These are phyloP conservation scores for Suillus subluteus DNA, from an alignment of 768 basidiomycete genomes.

Conservation along the genomic window DNA sequence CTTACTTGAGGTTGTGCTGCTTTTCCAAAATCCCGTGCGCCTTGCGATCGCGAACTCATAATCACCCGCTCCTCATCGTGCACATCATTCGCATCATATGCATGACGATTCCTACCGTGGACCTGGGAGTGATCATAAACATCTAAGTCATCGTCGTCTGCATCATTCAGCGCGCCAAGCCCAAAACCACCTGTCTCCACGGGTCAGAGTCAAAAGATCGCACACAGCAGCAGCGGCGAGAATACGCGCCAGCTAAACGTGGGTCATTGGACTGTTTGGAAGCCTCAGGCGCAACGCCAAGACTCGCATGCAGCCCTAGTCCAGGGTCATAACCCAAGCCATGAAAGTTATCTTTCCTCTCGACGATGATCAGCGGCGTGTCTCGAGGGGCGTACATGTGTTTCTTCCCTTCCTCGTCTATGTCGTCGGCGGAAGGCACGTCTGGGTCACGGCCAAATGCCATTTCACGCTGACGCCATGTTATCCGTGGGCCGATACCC, in stretches of 20 bases:
- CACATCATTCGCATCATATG: constrained; percentile 65
- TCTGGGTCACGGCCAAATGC: constrained; percentile 60
- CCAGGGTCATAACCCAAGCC: constrained; percentile 84
- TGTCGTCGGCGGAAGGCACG: constrained; percentile 46
- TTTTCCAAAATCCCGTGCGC: constrained; percentile 13
- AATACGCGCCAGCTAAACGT: constrained; percentile 55
- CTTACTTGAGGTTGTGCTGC: constrained; percentile 14
- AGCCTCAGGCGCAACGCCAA: constrained; percentile 42
- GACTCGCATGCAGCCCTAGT: constrained; percentile 59
- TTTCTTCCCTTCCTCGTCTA: constrained; percentile 82
- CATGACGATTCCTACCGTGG: constrained; percentile 50
- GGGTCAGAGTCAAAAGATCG: constrained; percentile 5
- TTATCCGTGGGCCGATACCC: constrained; percentile 90
- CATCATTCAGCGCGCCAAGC: constrained; percentile 88
- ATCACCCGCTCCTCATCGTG: constrained; percentile 64
- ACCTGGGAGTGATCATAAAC: constrained; percentile 62
- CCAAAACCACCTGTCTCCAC: constrained; percentile 75
- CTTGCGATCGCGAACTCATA: constrained; percentile 38
- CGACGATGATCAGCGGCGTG: constrained; percentile 60
- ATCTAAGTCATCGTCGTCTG: constrained; percentile 91
- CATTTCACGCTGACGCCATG: constrained; percentile 70
- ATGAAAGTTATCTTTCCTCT: constrained; percentile 74
- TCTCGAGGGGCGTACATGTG: constrained; percentile 89
- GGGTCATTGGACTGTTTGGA: constrained; percentile 44
- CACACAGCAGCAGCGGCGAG: background rate